Conservation (phyloP, 148 eudicot genomes). For the Fallopia convolvulus region DNA sequence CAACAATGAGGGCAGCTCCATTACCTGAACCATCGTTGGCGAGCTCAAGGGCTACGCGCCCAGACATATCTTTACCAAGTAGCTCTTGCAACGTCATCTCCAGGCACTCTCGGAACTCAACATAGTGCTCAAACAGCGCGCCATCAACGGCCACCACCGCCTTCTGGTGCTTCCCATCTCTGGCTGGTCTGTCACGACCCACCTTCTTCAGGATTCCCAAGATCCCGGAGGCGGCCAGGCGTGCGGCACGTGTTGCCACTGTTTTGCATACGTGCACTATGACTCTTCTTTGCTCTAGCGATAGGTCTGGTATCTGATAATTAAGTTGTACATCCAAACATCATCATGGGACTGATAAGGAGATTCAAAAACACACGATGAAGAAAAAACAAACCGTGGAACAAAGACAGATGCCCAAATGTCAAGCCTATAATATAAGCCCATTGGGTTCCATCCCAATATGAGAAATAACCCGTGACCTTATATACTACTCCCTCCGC, state of each 20-base stretch:
- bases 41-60: slow-evolving; percentile 38
- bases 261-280: slow-evolving; percentile 59
- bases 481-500: too few relatives aligned
- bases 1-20: slow-evolving; percentile 86
- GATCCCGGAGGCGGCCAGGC: slow-evolving; percentile 83
- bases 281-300: slow-evolving; percentile 43
- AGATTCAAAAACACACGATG: too few relatives aligned
- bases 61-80: slow-evolving; percentile 36
- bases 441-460: background rate
- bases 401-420: background rate
- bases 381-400: too few relatives aligned
- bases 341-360: background rate
- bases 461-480: background rate
- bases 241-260: slow-evolving; percentile 70
- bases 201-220: slow-evolving; percentile 66
- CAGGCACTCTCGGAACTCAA: slow-evolving; percentile 51
- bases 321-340: background rate
- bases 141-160: slow-evolving; percentile 77
- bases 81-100: slow-evolving; percentile 50
- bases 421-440: background rate
- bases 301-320: slow-evolving; percentile 34
- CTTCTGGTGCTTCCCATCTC: slow-evolving; percentile 28
- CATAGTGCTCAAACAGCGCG: slow-evolving; percentile 53
- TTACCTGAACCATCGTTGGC: slow-evolving; percentile 78
- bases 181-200: slow-evolving; percentile 37